A percentile compares a stretch with the other conserved stretches of the same genome.
Conservation (phyloP, 2,329 filamentous ascomycete genomes). For the Aspergillus felis region DNA sequence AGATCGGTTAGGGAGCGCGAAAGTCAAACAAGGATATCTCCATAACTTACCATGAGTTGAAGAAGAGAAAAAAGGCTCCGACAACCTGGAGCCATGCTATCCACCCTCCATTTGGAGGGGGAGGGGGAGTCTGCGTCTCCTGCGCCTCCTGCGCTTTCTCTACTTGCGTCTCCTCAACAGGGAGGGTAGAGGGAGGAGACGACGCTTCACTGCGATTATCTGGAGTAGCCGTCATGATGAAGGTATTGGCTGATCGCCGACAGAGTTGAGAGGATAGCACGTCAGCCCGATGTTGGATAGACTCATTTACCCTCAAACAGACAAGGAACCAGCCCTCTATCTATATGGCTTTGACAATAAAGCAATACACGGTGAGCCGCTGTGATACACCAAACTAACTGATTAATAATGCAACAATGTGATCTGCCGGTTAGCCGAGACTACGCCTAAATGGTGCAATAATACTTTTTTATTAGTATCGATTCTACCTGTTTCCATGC, state of each 20-base stretch:
- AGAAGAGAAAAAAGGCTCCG: conserved; percentile 19
- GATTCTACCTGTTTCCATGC: no score
- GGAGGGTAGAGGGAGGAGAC: neutral
- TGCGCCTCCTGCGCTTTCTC: neutral
- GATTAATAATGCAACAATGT: neutral
- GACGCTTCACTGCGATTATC: neutral
- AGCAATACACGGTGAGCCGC: neutral
- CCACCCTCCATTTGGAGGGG: conserved; percentile 18
- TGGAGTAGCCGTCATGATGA: neutral
- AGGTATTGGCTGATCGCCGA: no score
- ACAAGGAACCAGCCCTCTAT: neutral
- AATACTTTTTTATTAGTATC: no score
- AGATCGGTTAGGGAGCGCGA: neutral
- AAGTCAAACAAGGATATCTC: neutral
- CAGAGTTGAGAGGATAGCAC: neutral
- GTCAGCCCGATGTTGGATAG: neutral
- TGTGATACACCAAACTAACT: neutral
- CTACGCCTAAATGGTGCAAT: neutral
- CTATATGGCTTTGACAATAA: neutral
- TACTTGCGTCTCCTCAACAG: neutral
- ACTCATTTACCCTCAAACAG: neutral
- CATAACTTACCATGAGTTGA: conserved; percentile 19
- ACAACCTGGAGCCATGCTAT: conserved; percentile 19
- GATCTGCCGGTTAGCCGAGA: neutral
- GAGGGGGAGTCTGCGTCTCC: neutral